phyloP scores from a whole-genome alignment of 495 filamentous ascomycete species.

The Xylaria sp. region DNA sequence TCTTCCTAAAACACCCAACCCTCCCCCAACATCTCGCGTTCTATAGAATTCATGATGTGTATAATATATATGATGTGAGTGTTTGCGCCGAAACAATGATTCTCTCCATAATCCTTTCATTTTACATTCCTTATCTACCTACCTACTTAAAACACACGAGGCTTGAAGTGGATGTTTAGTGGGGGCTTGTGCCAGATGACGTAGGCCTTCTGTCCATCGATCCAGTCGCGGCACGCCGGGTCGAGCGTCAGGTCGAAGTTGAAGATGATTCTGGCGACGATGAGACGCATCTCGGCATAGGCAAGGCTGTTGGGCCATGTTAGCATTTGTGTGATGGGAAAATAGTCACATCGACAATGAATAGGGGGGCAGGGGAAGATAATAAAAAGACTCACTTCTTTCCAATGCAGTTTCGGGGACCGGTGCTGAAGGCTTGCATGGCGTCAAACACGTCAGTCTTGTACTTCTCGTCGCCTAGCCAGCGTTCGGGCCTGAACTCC shows the following conservation, averaged over 20 bases:
- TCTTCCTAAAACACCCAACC: neutral
- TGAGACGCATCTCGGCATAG: slow-evolving; percentile 54
- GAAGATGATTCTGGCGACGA: slow-evolving; percentile 56
- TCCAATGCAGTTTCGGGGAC: slow-evolving; percentile 64
- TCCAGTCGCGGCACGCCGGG: slow-evolving; percentile 46
- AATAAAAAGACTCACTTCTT: slow-evolving; percentile 53
- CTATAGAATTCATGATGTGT: slow-evolving; percentile 1
- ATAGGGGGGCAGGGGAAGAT: neutral
- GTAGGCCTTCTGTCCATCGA: slow-evolving; percentile 39
- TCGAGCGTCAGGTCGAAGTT: slow-evolving; percentile 56
- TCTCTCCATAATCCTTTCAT: slow-evolving; percentile 6
- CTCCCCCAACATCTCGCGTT: slow-evolving; percentile 3
- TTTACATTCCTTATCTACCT: slow-evolving; percentile 2
- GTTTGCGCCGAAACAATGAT: slow-evolving; percentile 26
- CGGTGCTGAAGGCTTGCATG: slow-evolving; percentile 59
- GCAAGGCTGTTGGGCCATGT: slow-evolving; percentile 43
- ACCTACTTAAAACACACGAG: slow-evolving; percentile 30
- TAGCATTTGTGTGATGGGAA: neutral
- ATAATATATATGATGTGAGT: slow-evolving; percentile 17
- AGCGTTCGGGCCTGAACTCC: slow-evolving; percentile 60
- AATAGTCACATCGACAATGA: too few relatives aligned
- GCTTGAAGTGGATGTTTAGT: slow-evolving; percentile 42
- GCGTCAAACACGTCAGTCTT: slow-evolving; percentile 53
- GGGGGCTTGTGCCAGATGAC: slow-evolving; percentile 49
- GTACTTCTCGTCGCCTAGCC: slow-evolving; percentile 46